Evolutionary conservation across 257 asterid species (phyloP).

Genomic region (Solanum rostratum): DNA sequence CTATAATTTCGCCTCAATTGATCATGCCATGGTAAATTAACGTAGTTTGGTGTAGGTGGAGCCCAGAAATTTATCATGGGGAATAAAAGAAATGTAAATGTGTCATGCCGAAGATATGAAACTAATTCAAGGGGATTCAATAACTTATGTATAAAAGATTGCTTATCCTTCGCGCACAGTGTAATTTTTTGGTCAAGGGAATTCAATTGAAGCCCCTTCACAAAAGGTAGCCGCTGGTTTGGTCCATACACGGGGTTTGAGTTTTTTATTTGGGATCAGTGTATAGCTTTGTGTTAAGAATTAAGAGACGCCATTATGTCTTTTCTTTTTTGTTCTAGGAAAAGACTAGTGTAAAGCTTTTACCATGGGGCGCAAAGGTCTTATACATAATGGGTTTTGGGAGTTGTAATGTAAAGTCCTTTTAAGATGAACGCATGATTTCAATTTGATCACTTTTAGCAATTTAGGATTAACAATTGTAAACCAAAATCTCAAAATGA

Average conservation of each 20-base stretch:
- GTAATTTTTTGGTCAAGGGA: neutral
- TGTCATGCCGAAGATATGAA: neutral
- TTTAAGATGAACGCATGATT: neutral
- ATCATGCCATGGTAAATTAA: neutral
- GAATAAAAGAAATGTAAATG: neutral
- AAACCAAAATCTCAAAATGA: neutral
- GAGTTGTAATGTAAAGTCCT: neutral
- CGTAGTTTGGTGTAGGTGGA: neutral
- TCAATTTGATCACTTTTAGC: neutral
- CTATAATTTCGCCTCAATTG: neutral
- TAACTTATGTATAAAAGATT: neutral
- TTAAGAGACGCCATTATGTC: neutral
- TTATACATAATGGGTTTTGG: neutral
- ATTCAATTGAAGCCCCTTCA: neutral
- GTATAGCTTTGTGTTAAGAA: neutral
- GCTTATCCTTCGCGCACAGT: neutral
- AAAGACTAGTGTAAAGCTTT: neutral
- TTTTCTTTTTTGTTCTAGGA: neutral
- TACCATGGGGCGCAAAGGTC: neutral
- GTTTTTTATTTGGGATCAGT: neutral
- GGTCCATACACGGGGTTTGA: neutral
- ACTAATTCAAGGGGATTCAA: neutral
- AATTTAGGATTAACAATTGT: neutral
- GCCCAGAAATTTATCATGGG: neutral
- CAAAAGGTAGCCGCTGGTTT: neutral